Evolutionary conservation across 495 filamentous ascomycete species (phyloP).

Genomic region (Chaetomium cochliodes): DNA sequence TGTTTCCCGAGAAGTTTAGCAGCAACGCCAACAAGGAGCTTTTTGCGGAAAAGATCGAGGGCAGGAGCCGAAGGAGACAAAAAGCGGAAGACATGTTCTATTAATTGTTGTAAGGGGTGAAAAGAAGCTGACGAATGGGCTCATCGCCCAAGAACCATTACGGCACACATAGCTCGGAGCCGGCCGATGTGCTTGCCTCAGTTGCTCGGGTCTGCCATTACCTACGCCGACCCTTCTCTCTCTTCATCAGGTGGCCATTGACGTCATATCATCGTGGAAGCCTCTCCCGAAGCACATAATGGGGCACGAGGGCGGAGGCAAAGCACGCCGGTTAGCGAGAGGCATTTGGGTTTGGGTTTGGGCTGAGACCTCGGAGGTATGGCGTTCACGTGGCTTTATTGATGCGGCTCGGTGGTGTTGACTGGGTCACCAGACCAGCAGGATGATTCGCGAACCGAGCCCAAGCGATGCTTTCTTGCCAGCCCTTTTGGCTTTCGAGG

Average conservation of each 20-base stretch:
- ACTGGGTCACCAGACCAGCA: not conserved
- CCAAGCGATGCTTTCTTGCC: not conserved
- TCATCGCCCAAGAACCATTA: not conserved
- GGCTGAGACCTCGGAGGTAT: not conserved
- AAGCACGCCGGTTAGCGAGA: not conserved
- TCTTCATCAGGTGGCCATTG: not conserved
- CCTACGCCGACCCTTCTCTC: not conserved
- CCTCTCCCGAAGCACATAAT: not conserved
- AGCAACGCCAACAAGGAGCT: conserved; percentile 76
- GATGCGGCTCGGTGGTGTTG: not conserved
- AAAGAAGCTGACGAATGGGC: not conserved
- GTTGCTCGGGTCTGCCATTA: not conserved
- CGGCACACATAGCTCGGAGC: not conserved
- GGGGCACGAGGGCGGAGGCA: not conserved
- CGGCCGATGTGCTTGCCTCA: not conserved
- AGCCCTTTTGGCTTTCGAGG: not conserved
- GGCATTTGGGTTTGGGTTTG: not conserved
- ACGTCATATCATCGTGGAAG: not conserved
- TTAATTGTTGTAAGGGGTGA: conserved; percentile 30
- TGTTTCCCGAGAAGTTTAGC: conserved; percentile 67
- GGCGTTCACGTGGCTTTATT: not conserved
- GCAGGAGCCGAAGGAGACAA: conserved; percentile 47
- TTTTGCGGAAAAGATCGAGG: conserved; percentile 55
- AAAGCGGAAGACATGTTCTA: conserved; percentile 57
- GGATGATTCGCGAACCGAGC: not conserved